These are phyloP conservation scores for Phytophthora megakarya DNA, from an alignment of 352 stramenopile genomes.

Conservation along the genomic window DNA sequence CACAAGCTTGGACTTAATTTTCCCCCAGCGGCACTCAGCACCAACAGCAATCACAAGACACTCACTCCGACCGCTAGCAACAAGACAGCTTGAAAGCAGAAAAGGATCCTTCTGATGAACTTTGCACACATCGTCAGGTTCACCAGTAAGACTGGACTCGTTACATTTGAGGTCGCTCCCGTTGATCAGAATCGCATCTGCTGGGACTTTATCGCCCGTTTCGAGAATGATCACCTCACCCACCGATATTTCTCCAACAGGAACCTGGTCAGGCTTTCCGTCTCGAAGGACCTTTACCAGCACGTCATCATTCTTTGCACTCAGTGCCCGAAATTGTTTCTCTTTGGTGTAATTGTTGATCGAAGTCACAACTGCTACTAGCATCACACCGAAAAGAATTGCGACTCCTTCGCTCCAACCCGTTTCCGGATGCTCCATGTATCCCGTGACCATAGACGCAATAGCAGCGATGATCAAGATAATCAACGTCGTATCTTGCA, in stretches of 20 bases:
- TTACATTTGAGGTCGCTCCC: conserved; percentile 94
- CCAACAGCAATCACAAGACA: conserved; percentile 88
- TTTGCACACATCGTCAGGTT: conserved; percentile 95
- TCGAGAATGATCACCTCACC: conserved; percentile 93
- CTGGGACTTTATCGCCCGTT: conserved; percentile 94
- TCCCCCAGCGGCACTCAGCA: conserved; percentile 83
- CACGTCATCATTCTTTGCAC: conserved; percentile 89
- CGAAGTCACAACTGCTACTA: conserved; percentile 95
- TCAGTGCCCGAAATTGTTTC: conserved; percentile 88
- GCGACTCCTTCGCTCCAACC: conserved; percentile 96
- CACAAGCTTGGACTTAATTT: conserved; percentile 92
- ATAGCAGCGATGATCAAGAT: conserved; percentile 89
- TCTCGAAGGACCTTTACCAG: conserved; percentile 80
- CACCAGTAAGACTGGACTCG: conserved; percentile 96
- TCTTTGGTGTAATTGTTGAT: conserved; percentile 97
- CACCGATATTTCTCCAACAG: conserved; percentile 77
- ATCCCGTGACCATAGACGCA: conserved; percentile 82
- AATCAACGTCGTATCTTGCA: conserved; percentile 91
- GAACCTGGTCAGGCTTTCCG: conserved; percentile 67
- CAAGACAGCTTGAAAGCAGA: conserved; percentile 85
- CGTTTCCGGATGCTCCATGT: conserved; percentile 74
- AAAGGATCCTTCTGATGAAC: conserved; percentile 72
- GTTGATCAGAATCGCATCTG: conserved; percentile 93
- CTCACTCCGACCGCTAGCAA: conserved; percentile 73
- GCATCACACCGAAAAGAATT: conserved; percentile 93